phyloP scores from a whole-genome alignment of 306 rosid species.

The Vicia villosa region DNA sequence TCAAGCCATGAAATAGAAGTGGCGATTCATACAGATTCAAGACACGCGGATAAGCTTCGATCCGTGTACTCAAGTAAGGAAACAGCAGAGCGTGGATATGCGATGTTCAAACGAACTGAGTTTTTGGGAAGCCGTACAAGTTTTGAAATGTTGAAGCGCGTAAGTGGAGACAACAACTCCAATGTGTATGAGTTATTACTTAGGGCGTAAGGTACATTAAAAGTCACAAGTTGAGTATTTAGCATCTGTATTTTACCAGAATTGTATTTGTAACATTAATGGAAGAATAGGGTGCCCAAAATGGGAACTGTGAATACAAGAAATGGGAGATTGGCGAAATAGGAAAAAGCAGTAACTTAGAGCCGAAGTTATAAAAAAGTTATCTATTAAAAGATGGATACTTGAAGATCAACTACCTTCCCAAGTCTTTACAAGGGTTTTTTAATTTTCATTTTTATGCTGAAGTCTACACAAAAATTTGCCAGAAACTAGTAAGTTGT shows the following conservation, averaged over 20 bases:
- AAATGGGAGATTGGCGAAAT: neutral
- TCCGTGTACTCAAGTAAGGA: slow-evolving; percentile 70
- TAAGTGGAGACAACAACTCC: slow-evolving; percentile 78
- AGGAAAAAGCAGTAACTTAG: neutral
- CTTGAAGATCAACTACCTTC: neutral
- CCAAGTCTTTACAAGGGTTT: neutral
- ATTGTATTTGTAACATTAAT: slow-evolving; percentile 11
- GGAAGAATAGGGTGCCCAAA: neutral
- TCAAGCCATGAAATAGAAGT: slow-evolving; percentile 73
- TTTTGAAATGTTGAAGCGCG: slow-evolving; percentile 94
- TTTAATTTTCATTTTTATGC: neutral
- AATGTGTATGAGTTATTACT: slow-evolving; percentile 88
- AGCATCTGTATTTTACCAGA: neutral
- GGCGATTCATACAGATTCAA: slow-evolving; percentile 91
- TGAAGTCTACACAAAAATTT: neutral
- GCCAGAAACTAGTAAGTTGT: neutral
- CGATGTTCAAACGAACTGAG: slow-evolving; percentile 67
- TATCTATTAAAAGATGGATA: neutral
- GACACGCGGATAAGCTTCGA: slow-evolving; percentile 89
- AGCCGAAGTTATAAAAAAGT: neutral
- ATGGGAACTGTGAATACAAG: slow-evolving; percentile 24
- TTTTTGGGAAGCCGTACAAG: slow-evolving; percentile 84
- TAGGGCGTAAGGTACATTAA: slow-evolving; percentile 62
- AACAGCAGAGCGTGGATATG: slow-evolving; percentile 55
- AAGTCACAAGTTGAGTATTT: slow-evolving; percentile 11